phyloP scores from a whole-genome alignment of 345 rosid genomes.

The Heritiera littoralis region DNA sequence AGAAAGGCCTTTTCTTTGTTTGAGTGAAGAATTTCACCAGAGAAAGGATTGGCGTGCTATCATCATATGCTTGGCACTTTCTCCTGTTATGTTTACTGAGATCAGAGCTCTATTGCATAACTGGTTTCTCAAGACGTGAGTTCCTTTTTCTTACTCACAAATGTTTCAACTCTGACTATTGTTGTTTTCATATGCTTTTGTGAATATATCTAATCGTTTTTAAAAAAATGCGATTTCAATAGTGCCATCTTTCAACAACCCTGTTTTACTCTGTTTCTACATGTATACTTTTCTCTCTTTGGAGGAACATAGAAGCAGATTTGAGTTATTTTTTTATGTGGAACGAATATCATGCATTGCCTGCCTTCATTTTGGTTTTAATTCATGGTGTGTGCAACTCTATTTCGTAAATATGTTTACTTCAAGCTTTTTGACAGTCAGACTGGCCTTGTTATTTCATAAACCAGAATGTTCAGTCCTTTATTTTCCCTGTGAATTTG shows the following conservation, averaged over 20 bases:
- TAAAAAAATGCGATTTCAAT: neutral
- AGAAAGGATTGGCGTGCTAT: constrained; percentile 55
- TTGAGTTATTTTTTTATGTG: neutral
- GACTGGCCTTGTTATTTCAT: neutral
- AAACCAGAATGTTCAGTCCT: neutral
- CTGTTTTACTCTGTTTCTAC: neutral
- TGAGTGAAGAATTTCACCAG: constrained; percentile 52
- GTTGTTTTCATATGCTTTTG: neutral
- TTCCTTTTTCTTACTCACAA: constrained; percentile 15
- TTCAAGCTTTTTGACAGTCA: constrained; percentile 4
- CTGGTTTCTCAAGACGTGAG: constrained; percentile 78
- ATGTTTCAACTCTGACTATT: neutral
- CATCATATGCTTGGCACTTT: constrained; percentile 51
- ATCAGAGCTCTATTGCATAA: constrained; percentile 60
- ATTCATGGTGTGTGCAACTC: neutral
- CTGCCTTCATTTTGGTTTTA: constrained; percentile 1
- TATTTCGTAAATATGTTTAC: neutral
- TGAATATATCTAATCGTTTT: neutral
- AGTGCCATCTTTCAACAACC: neutral
- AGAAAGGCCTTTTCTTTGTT: constrained; percentile 69
- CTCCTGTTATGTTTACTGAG: constrained; percentile 54
- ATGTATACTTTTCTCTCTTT: neutral
- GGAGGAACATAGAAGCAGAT: neutral
- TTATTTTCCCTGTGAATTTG: neutral
- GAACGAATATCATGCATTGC: neutral